Conservation (phyloP, 2,329 filamentous ascomycete genomes). For the Neofusicoccum sp. region DNA sequence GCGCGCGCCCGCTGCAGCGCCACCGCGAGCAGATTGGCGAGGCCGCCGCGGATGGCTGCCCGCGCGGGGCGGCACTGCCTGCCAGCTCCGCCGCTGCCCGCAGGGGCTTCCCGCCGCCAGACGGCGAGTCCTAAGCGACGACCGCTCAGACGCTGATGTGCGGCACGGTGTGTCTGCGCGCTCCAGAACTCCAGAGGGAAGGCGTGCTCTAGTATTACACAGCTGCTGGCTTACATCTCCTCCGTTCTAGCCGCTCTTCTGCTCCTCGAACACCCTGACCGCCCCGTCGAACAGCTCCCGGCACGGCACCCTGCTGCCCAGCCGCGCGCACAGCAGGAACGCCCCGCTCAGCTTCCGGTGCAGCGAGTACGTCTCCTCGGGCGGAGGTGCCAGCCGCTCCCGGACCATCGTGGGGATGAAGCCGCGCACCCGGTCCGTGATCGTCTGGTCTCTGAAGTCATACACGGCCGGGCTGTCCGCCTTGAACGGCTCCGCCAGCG, state of each 20-base stretch:
- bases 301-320: conserved; percentile 81
- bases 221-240: not conserved
- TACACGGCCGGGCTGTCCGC: conserved; percentile 75
- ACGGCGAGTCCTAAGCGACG: not conserved
- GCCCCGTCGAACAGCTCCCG: conserved; percentile 72
- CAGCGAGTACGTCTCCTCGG: conserved; percentile 94
- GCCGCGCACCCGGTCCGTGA: conserved; percentile 85
- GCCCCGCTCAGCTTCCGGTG: conserved; percentile 95
- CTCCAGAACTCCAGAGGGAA: not conserved
- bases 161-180: too few relatives aligned
- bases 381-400: conserved; percentile 84
- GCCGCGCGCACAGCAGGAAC: conserved; percentile 82
- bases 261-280: conserved; percentile 34
- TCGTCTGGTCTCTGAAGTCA: conserved; percentile 91
- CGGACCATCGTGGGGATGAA: conserved; percentile 91
- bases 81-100: not conserved
- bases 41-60: too few relatives aligned
- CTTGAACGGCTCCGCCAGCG: conserved; percentile 86
- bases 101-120: not conserved
- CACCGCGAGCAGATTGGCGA: too few relatives aligned
- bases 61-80: too few relatives aligned
- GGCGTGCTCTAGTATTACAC: conserved; percentile 3
- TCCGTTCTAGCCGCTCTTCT: not conserved
- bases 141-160: not conserved
- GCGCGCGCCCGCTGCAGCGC: not conserved